These are phyloP conservation scores for Schwanniomyces sp. DNA, from an alignment of 805 yeast species.

Conservation along the genomic window DNA sequence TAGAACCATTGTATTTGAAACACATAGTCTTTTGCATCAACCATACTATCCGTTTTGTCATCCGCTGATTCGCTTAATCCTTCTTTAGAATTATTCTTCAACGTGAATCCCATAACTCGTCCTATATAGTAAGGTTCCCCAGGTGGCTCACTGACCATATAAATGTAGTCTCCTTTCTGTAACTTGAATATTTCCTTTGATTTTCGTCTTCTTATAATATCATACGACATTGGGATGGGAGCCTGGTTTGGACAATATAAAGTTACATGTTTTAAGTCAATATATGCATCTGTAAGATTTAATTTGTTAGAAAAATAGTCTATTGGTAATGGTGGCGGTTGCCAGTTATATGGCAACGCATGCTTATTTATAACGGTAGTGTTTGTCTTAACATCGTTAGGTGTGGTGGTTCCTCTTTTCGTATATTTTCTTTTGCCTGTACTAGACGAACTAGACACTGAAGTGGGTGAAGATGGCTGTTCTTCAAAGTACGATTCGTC, in stretches of 20 bases:
- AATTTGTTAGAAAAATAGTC: slow-evolving; percentile 45
- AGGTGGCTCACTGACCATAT: slow-evolving; percentile 87
- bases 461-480: background rate
- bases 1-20: slow-evolving; percentile 89
- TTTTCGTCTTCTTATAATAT: slow-evolving; percentile 7
- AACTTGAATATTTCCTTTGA: slow-evolving; percentile 30
- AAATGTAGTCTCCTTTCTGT: slow-evolving; percentile 66
- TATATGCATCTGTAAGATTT: slow-evolving; percentile 42
- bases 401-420: slow-evolving; percentile 2
- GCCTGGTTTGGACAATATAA: slow-evolving; percentile 37
- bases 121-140: slow-evolving; percentile 94
- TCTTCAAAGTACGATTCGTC: slow-evolving; percentile 28
- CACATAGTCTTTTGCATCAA: slow-evolving; percentile 47
- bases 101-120: slow-evolving; percentile 68
- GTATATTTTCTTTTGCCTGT: slow-evolving; percentile 2
- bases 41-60: background rate
- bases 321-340: slow-evolving; percentile 35
- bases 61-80: background rate
- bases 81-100: slow-evolving; percentile 9
- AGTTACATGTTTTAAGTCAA: slow-evolving; percentile 36
- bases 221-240: slow-evolving; percentile 8
- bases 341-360: slow-evolving; percentile 49
- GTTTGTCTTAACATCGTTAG: slow-evolving; percentile 2
- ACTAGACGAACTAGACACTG: slow-evolving; percentile 1
- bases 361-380: background rate